A percentile compares a stretch with the other conserved stretches of the same genome.
phyloP scores from a whole-genome alignment of 495 filamentous ascomycete genomes.

The Penicillium egyptiacum region DNA sequence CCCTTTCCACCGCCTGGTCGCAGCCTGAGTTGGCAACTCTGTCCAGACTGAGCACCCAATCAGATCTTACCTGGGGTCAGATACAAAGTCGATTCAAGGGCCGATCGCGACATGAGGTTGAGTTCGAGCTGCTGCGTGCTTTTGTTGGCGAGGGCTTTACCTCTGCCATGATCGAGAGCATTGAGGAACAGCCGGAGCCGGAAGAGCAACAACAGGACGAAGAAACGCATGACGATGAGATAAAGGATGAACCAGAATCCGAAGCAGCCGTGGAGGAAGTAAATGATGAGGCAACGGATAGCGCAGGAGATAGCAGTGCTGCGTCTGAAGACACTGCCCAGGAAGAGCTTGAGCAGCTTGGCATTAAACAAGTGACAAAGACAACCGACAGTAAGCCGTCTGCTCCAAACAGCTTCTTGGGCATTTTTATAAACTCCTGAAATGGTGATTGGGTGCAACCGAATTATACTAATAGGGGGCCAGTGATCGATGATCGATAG shows the following conservation, averaged over 20 bases:
- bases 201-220: not conserved
- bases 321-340: not conserved
- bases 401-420: not conserved
- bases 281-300: not conserved
- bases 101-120: conserved; percentile 37
- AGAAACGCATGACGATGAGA: not conserved
- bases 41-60: conserved; percentile 27
- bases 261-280: not conserved
- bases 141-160: conserved; percentile 26
- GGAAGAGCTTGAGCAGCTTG: not conserved
- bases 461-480: not conserved
- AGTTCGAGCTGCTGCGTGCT: conserved; percentile 40
- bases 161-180: conserved; percentile 8
- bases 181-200: not conserved
- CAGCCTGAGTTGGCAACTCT: conserved; percentile 32
- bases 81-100: conserved; percentile 32
- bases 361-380: not conserved
- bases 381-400: not conserved
- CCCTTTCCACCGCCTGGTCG: conserved; percentile 37
- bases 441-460: not conserved
- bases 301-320: not conserved
- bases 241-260: not conserved
- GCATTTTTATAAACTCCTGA: not conserved
- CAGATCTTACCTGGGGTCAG: conserved; percentile 35
- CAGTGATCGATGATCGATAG: not conserved